phyloP scores from a whole-genome alignment of 257 asterid species.

The Salvia rosmarinus region DNA sequence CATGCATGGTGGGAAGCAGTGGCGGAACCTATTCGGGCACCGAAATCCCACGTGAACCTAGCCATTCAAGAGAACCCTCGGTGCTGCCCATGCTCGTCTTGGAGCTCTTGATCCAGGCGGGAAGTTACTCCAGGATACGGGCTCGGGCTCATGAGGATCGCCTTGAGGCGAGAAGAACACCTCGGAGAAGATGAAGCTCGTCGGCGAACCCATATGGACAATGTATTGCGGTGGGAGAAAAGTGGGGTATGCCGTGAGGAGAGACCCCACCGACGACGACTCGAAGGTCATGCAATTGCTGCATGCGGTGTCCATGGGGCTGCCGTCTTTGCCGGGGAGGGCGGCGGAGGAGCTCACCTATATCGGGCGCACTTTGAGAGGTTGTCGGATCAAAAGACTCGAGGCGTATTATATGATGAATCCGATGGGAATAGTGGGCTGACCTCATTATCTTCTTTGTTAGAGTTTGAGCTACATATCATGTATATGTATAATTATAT shows the following conservation, averaged over 20 bases:
- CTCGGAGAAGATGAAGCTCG: conserved; percentile 60
- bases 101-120: conserved; percentile 77
- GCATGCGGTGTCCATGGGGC: conserved; percentile 84
- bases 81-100: conserved; percentile 75
- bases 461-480: conserved; percentile 43
- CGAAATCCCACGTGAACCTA: conserved; percentile 63
- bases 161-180: conserved; percentile 79
- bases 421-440: conserved; percentile 82
- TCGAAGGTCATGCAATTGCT: conserved; percentile 66
- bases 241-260: conserved; percentile 79
- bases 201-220: conserved; percentile 88
- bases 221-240: conserved; percentile 78
- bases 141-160: conserved; percentile 73
- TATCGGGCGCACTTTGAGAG: conserved; percentile 81
- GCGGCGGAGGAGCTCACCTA: conserved; percentile 72
- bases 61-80: conserved; percentile 77
- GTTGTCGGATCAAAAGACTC: conserved; percentile 81
- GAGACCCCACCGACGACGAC: conserved; percentile 75
- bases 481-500: too few relatives aligned
- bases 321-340: conserved; percentile 53
- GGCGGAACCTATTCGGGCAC: conserved; percentile 75
- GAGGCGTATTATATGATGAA: conserved; percentile 87
- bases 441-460: conserved; percentile 88
- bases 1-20: conserved; percentile 76
- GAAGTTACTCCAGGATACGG: conserved; percentile 87